A percentile compares a stretch with the other conserved stretches of the same genome.
These are phyloP conservation scores for Diversispora epigaea DNA, from an alignment of 192 early-diverging fungal genomes.

Conservation along the genomic window DNA sequence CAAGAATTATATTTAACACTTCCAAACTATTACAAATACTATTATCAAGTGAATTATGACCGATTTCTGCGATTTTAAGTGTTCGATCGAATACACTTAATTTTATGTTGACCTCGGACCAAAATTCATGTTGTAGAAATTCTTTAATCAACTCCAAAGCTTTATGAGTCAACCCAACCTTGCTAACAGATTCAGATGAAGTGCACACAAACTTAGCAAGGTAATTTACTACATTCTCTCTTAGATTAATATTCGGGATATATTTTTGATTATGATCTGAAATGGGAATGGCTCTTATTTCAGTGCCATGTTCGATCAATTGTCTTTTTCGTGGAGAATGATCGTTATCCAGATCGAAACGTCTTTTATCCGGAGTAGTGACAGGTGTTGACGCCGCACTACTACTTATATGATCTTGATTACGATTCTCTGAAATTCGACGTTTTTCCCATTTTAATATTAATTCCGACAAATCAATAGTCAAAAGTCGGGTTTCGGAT, in stretches of 20 bases:
- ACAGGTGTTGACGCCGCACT: conserved; percentile 28
- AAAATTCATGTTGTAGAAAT: conserved; percentile 60
- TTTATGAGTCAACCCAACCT: conserved; percentile 51
- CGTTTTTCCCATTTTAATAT: conserved; percentile 88
- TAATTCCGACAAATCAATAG: conserved; percentile 88
- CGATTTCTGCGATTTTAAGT: conserved; percentile 55
- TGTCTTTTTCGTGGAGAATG: conserved; percentile 25
- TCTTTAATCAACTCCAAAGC: conserved; percentile 64
- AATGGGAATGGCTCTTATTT: neutral
- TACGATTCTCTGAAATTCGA: conserved; percentile 49
- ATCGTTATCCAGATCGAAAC: conserved; percentile 13
- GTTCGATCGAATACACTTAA: conserved; percentile 68
- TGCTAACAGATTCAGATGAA: conserved; percentile 51
- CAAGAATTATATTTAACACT: conserved; percentile 61
- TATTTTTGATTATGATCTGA: conserved; percentile 39
- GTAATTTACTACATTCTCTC: conserved; percentile 61
- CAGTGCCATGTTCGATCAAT: conserved; percentile 14
- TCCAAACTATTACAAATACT: conserved; percentile 69
- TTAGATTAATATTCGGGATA: conserved; percentile 47
- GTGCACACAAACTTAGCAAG: conserved; percentile 66
- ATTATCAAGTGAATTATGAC: conserved; percentile 51
- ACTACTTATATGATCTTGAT: conserved; percentile 19
- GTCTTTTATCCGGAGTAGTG: conserved; percentile 23
- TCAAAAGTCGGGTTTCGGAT: conserved; percentile 79
- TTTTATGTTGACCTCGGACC: conserved; percentile 72